phyloP scores from a whole-genome alignment of 2,329 filamentous ascomycete genomes.

The Ilyonectria sp. region DNA sequence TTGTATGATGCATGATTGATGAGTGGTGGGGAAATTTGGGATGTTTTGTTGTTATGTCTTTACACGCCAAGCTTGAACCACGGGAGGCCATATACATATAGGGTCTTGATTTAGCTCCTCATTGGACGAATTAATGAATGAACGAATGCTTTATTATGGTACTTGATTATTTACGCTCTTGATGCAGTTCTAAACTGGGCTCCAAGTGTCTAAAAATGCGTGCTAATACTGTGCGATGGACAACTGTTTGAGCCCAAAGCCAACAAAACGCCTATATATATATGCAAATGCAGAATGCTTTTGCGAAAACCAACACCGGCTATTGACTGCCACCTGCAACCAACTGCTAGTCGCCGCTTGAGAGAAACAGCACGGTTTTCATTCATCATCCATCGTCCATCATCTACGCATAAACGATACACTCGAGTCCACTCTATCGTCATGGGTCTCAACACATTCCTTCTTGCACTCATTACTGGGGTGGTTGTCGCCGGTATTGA shows the following conservation, averaged over 20 bases:
- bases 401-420: not conserved
- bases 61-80: conserved; percentile 14
- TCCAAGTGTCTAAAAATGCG: not conserved
- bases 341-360: not conserved
- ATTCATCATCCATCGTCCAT: not conserved
- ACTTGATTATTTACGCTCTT: not conserved
- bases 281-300: conserved; percentile 31
- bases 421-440: not conserved
- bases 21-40: not conserved
- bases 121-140: conserved; percentile 41
- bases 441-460: not conserved
- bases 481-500: not conserved
- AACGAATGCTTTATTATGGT: conserved; percentile 29
- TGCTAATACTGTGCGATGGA: not conserved
- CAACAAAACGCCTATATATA: conserved; percentile 33
- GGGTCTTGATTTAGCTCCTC: conserved; percentile 1
- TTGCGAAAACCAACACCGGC: conserved; percentile 29
- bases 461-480: not conserved
- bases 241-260: not conserved
- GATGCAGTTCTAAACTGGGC: not conserved
- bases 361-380: not conserved
- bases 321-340: conserved; percentile 1
- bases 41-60: conserved; percentile 9
- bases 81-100: not conserved
- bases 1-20: conserved; percentile 9